Base-by-base conservation (phyloP, 2,329 filamentous ascomycete genomes). In the Rachicladosporium sp. region DNA sequence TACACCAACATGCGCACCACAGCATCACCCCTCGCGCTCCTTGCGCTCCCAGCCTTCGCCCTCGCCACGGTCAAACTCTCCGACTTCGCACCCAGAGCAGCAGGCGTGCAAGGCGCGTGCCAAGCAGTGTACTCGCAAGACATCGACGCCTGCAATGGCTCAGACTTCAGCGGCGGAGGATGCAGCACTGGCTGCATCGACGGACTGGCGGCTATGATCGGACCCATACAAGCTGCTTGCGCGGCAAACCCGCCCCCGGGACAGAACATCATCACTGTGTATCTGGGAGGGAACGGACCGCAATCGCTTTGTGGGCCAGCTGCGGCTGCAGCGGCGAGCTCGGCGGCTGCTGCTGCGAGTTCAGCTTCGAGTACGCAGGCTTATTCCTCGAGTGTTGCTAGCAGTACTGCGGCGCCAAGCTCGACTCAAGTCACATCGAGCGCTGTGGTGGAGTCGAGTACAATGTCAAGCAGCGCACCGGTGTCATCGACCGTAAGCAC, bases 81-180 rank as follows among this genome's bases (percentile, higher is more conserved):
- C 21, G 63, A 65, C 50, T 69, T 70, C 50, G 58, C 57, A 2
- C 65, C 65, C 12, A 56, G 58, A 30, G 56, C 64, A 46, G 50
- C 58, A 5, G 55, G 60, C 41, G 59, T 69, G 4, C 59, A 63
- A 4, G 31, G 48, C 10, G 38, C 47, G 13, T 70, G 67, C 47
- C 40, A 60, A 32, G 45, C 46, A 6, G 55, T 64, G 21, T 70
- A 70, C 56, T 61, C 51, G 21, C 42, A 54, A 10, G 38, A 50
- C 6, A 67, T 70, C 40, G 37, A 53, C 6, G 62, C 59, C 30
- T 70, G 67, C 50, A 43, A 41, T 0, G 45, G 54, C 8, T 43
- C 45, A 11, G 67, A 70, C 51, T 69, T 68, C 44, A 45, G 43
- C 15, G 10, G 23, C 27, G 7, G 42, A 23, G 44, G 46, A 7